Evolutionary conservation across 2,329 filamentous ascomycete species (phyloP).

Genomic region (Cordyceps fumosorosea): DNA sequence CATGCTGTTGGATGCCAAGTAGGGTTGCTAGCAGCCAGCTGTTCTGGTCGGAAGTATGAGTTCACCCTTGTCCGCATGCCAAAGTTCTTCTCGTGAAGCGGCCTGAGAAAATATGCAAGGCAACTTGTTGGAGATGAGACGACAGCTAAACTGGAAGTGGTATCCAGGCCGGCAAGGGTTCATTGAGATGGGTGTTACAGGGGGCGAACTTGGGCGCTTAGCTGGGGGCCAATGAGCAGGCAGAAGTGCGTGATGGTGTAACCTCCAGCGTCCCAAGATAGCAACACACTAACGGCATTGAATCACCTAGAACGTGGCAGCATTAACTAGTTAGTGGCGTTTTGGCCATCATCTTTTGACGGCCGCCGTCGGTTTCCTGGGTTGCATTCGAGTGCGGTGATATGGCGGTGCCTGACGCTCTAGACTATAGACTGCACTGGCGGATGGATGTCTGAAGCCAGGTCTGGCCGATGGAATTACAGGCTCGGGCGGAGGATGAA

Average conservation of each 20-base stretch:
- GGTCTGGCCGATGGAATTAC: not conserved
- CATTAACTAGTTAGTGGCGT: not conserved
- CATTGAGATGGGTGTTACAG: not conserved
- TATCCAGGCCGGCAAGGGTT: not conserved
- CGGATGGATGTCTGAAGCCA: not conserved
- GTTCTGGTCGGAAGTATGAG: not conserved
- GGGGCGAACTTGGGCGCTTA: slow-evolving; percentile 5
- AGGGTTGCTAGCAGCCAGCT: not conserved
- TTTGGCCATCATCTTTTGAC: not conserved
- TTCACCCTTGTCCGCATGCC: not conserved
- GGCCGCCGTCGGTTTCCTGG: not conserved
- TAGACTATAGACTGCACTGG: too few species aligned
- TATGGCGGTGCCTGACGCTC: not conserved
- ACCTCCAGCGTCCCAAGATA: slow-evolving; percentile 12
- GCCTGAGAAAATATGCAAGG: not conserved
- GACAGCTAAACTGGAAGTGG: not conserved
- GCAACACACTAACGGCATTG: slow-evolving; percentile 11
- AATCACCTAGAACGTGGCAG: not conserved
- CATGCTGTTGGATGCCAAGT: too few species aligned
- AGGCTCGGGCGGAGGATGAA: not conserved
- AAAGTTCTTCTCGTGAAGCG: not conserved
- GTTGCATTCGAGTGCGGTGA: not conserved
- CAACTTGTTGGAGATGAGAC: not conserved
- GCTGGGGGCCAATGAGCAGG: slow-evolving; percentile 7
- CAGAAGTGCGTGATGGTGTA: slow-evolving; percentile 4